Evolutionary conservation across 768 basidiomycete species (phyloP), one percentile per base, ranked within the genome.

Genomic region (Gymnopilus junonius): DNA sequence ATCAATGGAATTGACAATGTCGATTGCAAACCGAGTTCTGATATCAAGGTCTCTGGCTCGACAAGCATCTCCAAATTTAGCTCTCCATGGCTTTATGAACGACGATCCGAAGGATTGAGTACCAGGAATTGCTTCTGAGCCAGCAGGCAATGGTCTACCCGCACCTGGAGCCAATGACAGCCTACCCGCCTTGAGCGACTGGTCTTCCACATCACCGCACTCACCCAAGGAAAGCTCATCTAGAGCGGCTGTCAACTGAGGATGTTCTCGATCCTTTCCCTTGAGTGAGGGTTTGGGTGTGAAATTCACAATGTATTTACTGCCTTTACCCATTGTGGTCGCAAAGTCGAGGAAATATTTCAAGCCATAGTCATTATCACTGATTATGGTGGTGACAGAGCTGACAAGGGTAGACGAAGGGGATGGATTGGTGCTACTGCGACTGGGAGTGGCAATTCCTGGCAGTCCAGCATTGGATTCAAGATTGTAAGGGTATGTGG

Each of bases 401-500:
- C 58, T 64, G 59, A 45, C 59, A 31, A 64, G 43, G 6, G 63
- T 60, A 32, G 63, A 60, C 17, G 66, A 58, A 21, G 66, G 66
- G n/a, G 66, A 67, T 21, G 35, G 37, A 51, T 45, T 45, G 32
- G 59, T 42, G 29, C 63, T 56, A 10, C 32, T 62, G 12, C 62
- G 60, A 23, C 48, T 32, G 20, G 56, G 25, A 39, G 54, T 53
- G 27, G n/a, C 34, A 50, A 20, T 45, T 53, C 25, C 42, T 55
- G 43, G 23, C 25, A 50, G 27, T 21, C 31, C 48, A 15, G 42
- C 32, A 25, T 37, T 8, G 42, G 43, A 53, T 34, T 46, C 39
- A 32, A 42, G 59, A 45, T 43, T 32, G 39, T 67, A 59, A 29
- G 40, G 39, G 40, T 60, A 63, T n/a, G 55, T 63, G 7, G 67